Evolutionary conservation across 2,329 filamentous ascomycete species (phyloP).

Genomic region (Salinomyces thailandicus): DNA sequence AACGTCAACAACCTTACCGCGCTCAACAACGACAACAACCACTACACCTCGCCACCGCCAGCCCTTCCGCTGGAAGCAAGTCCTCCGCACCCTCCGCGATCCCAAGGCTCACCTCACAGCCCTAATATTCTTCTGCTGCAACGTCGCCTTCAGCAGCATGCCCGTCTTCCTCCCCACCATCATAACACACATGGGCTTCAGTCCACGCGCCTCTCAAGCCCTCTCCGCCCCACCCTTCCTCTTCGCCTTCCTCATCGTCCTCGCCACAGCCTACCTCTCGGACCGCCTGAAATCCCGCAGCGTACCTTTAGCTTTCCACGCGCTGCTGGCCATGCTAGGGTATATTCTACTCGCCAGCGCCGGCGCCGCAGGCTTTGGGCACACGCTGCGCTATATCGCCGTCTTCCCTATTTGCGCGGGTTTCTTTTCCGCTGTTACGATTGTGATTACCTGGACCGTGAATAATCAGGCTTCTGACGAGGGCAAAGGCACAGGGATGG

Average conservation of each 20-base stretch:
- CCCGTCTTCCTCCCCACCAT: constrained; percentile 73
- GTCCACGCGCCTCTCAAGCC: constrained; percentile 57
- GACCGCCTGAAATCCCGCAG: constrained; percentile 56
- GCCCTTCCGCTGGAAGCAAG: constrained; percentile 40
- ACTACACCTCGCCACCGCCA: constrained; percentile 15
- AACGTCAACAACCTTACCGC: no score
- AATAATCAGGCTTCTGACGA: constrained; percentile 68
- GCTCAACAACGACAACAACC: no score
- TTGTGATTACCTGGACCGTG: constrained; percentile 79
- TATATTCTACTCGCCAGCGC: constrained; percentile 39
- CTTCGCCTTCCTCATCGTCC: constrained; percentile 59
- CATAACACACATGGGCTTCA: constrained; percentile 55
- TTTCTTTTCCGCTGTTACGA: constrained; percentile 74
- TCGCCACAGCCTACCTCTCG: constrained; percentile 61
- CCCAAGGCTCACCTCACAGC: constrained; percentile 66
- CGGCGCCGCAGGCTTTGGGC: constrained; percentile 22
- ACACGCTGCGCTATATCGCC: constrained; percentile 53
- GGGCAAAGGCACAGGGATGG: constrained; percentile 65
- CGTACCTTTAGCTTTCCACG: constrained; percentile 57
- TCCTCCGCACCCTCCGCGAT: constrained; percentile 50
- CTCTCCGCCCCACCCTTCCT: constrained; percentile 76
- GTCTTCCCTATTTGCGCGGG: constrained; percentile 70
- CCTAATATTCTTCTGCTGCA: constrained; percentile 75
- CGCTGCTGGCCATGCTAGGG: constrained; percentile 50
- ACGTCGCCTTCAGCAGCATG: constrained; percentile 78